Evolutionary conservation across 2,329 filamentous ascomycete species (phyloP).

Genomic region (Aspergillus neoniger): DNA sequence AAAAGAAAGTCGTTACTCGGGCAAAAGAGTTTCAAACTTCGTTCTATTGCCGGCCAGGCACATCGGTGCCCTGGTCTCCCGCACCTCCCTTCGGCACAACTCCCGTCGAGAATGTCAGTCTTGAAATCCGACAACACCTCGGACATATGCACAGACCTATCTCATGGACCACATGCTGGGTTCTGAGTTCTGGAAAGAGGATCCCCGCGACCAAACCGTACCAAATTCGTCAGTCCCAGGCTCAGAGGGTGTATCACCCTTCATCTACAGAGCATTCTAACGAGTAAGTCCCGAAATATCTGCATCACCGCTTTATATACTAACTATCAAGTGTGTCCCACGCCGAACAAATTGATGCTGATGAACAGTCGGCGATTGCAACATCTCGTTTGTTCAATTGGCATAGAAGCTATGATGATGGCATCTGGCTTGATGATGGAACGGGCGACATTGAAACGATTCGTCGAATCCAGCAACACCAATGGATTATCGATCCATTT

Average conservation of each 20-base stretch:
- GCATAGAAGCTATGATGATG: conserved; percentile 26
- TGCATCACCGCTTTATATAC: neutral
- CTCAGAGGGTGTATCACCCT: neutral
- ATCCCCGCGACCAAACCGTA: conserved; percentile 4
- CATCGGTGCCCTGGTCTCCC: conserved; percentile 10
- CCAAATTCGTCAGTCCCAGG: neutral
- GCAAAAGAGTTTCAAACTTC: conserved; percentile 14
- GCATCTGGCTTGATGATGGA: conserved; percentile 28
- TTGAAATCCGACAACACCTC: conserved; percentile 4
- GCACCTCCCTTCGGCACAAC: conserved; percentile 7
- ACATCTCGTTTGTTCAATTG: conserved; percentile 29
- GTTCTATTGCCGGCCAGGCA: neutral
- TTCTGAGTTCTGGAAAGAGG: conserved; percentile 11
- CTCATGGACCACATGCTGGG: conserved; percentile 23
- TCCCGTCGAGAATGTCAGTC: neutral
- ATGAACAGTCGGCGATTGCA: conserved; percentile 19
- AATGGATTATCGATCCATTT: conserved; percentile 28
- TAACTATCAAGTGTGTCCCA: conserved; percentile 7
- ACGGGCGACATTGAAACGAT: conserved; percentile 17
- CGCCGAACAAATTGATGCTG: conserved; percentile 13
- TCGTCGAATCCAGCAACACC: conserved; percentile 22
- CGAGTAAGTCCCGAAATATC: conserved; percentile 4
- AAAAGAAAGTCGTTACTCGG: neutral
- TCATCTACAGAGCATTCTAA: neutral
- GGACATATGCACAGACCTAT: conserved; percentile 11